Evolutionary conservation across 164 flowering plant species (phyloP).

Genomic region (Protea cynaroides): DNA sequence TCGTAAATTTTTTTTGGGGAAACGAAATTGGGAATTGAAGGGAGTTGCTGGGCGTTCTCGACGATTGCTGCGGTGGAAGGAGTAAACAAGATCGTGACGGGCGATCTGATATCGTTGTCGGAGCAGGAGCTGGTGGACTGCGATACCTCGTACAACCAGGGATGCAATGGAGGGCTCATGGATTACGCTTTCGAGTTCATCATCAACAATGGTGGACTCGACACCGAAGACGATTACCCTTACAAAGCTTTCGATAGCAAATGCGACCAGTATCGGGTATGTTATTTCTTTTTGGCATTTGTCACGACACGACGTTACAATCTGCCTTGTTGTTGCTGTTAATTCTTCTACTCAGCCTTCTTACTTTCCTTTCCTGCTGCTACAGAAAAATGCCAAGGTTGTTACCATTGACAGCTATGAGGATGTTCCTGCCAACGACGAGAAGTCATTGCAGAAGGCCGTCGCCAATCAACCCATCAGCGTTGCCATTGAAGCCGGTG

Average conservation of each 20-base stretch:
- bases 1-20: too few species aligned
- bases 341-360: too few species aligned
- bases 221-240: slow-evolving; percentile 75
- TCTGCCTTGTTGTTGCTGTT: too few species aligned
- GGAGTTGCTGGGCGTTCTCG: slow-evolving; percentile 98
- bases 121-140: slow-evolving; percentile 96
- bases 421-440: slow-evolving; percentile 59
- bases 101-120: slow-evolving; percentile 60
- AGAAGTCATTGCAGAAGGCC: slow-evolving; percentile 66
- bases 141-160: slow-evolving; percentile 53
- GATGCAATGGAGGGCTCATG: slow-evolving; percentile 96
- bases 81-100: slow-evolving; percentile 72
- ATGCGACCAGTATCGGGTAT: slow-evolving; percentile 53
- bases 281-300: slow-evolving; percentile 5
- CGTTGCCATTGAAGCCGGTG: slow-evolving; percentile 86
- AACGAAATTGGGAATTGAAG: slow-evolving; percentile 25
- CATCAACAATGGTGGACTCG: slow-evolving; percentile 75
- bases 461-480: slow-evolving; percentile 84
- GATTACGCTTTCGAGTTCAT: slow-evolving; percentile 92
- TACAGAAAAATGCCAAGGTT: slow-evolving; percentile 62
- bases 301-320: too few species aligned
- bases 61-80: slow-evolving; percentile 90
- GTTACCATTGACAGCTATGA: slow-evolving; percentile 79
- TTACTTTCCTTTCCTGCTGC: slow-evolving; percentile 3
- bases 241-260: slow-evolving; percentile 45